These are phyloP conservation scores for Crithidia sp. DNA, from an alignment of 208 protist genomes.

Conservation along the genomic window DNA sequence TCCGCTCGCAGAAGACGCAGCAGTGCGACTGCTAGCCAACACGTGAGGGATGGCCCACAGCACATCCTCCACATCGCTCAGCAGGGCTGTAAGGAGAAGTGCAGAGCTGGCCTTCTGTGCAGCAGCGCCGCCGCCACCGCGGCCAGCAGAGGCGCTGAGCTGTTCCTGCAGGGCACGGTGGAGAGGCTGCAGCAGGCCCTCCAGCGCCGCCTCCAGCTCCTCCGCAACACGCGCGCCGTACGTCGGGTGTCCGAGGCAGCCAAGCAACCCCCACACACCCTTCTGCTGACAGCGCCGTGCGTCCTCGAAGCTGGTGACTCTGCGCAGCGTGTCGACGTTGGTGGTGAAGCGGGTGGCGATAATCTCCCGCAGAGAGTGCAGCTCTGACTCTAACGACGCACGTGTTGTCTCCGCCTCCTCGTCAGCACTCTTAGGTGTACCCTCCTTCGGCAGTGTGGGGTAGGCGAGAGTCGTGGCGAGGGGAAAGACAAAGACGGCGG, in stretches of 20 bases:
- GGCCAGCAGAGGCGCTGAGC: constrained; percentile 5
- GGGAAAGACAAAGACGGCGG: constrained; percentile 38
- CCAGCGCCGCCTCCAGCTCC: constrained; percentile 36
- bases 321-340: constrained; percentile 12
- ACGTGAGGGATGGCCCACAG: constrained; percentile 33
- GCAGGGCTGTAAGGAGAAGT: constrained; percentile 22
- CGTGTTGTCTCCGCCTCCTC: constrained; percentile 31
- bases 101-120: constrained; percentile 6
- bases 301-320: constrained; percentile 27
- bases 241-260: constrained; percentile 9
- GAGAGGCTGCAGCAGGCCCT: constrained; percentile 45
- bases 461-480: constrained; percentile 33
- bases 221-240: constrained; percentile 18
- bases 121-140: neutral
- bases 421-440: neutral
- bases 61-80: constrained; percentile 38
- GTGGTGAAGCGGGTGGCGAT: constrained; percentile 53
- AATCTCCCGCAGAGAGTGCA: constrained; percentile 49
- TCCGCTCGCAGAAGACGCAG: too few species aligned
- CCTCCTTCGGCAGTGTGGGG: neutral
- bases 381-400: constrained; percentile 46
- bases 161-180: constrained; percentile 39
- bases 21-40: neutral
- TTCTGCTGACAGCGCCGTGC: constrained; percentile 23
- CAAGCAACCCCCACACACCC: constrained; percentile 12